phyloP scores from a whole-genome alignment of 495 filamentous ascomycete genomes.

The Alectoria sarmentosa region DNA sequence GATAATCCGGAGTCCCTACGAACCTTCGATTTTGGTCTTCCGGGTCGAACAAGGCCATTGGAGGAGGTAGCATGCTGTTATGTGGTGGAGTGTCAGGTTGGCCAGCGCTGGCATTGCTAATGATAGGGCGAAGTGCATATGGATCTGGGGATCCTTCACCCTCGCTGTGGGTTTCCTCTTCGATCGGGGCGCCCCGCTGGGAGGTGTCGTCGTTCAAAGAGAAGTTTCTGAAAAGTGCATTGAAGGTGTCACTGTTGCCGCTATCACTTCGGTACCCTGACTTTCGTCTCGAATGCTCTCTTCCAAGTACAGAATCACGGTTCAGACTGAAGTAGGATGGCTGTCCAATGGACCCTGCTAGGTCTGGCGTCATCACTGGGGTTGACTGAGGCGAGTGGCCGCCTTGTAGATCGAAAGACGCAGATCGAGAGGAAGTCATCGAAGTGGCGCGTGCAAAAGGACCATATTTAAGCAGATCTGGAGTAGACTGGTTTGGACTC shows the following conservation, averaged over 20 bases:
- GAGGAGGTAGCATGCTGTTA: slow-evolving; percentile 79
- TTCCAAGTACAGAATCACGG: slow-evolving; percentile 54
- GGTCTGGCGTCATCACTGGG: slow-evolving; percentile 81
- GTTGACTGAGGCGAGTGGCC: slow-evolving; percentile 73
- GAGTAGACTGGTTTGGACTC: slow-evolving; percentile 70
- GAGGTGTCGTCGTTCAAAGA: slow-evolving; percentile 63
- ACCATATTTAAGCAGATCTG: slow-evolving; percentile 86
- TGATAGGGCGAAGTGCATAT: slow-evolving; percentile 52
- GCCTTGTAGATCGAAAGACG: slow-evolving; percentile 86
- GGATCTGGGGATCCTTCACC: slow-evolving; percentile 64
- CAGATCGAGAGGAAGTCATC: slow-evolving; percentile 86
- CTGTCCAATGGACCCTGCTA: slow-evolving; percentile 55
- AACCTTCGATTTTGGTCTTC: slow-evolving; percentile 90
- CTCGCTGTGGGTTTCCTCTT: slow-evolving; percentile 65
- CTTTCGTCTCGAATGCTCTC: slow-evolving; percentile 69
- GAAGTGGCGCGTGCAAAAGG: slow-evolving; percentile 82
- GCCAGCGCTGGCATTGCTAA: slow-evolving; percentile 43
- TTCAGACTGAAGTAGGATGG: slow-evolving; percentile 90
- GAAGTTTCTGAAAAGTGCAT: slow-evolving; percentile 76
- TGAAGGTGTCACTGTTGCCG: slow-evolving; percentile 76
- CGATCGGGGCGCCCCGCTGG: slow-evolving; percentile 45
- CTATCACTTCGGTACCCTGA: slow-evolving; percentile 91
- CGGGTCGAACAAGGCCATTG: slow-evolving; percentile 94
- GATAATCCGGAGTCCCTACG: slow-evolving; percentile 94
- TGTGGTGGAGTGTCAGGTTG: slow-evolving; percentile 55